Evolutionary conservation across 352 stramenopile genomes (phyloP), one percentile per base, ranked within the genome.

Genomic region (Globisporangium lucens): DNA sequence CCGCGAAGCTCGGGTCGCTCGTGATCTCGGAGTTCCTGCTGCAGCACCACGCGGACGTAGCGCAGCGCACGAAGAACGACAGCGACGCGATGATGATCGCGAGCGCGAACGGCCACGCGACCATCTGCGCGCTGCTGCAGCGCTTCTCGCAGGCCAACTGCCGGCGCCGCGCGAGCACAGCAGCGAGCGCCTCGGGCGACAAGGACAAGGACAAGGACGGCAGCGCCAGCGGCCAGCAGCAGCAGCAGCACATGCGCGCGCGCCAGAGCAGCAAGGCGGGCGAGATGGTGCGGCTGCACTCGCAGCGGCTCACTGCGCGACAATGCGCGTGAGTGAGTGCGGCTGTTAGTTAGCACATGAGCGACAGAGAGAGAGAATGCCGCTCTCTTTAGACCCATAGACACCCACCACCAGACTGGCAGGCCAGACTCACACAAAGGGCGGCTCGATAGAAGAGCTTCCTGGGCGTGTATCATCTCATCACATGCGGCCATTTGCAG

Each of bases 71-170:
- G 66, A 89, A 87, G 69, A 89, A 87, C 69, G 82, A 89, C 69
- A 93, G 83, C 67, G 82, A 93, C 55, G 83, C 82, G 2, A 75
- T 91, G 59, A 85, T 87, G 83, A 91, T 93, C 62, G 85, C 85
- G 2, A 71, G 83, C 29, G 78, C 78, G 59, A 89, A 91, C 65
- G 85, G 80, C 59, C 79, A 91, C 66, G 67, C 75, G 38, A 75
- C 72, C 24, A 80, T 93, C 61, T 91, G 83, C 66, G 83, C 87
- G 57, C 59, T 93, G 49, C 77, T 93, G 51, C 80, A 90, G 68
- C 75, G 74, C 10, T 81, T 87, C 52, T 74, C 75, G 30, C 47
- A 49, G 13, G 36, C 22, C 66, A 33, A 49, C 12, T 61, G 56
- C 72, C 41, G 60, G 56, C 36, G 69, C 56, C 12, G 56, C 24